A percentile compares a stretch with the other conserved stretches of the same genome.
These are phyloP conservation scores for Fusarium aywerte DNA, from an alignment of 2,329 filamentous ascomycete genomes.

Conservation along the genomic window DNA sequence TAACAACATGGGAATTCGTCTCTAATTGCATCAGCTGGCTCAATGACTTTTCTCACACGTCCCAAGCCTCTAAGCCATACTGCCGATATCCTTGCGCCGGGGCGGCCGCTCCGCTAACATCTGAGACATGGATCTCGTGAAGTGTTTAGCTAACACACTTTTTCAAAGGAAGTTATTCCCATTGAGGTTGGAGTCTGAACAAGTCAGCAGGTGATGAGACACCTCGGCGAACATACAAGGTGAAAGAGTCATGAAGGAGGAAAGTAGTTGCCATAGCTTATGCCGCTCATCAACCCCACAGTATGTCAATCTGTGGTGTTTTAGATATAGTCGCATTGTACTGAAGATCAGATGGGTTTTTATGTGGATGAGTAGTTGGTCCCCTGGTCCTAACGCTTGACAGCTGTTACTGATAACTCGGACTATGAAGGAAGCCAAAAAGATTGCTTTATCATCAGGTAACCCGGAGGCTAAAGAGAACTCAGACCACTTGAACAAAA, in stretches of 20 bases:
- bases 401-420: not conserved
- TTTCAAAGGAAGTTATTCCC: not conserved
- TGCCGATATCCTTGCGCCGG: not conserved
- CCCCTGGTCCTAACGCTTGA: not conserved
- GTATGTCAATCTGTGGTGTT: too few species aligned
- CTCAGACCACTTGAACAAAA: not conserved
- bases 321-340: not conserved
- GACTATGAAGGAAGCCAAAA: not conserved
- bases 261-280: slow-evolving; percentile 1
- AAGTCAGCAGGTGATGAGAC: not conserved
- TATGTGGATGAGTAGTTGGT: not conserved
- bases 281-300: not conserved
- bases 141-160: not conserved
- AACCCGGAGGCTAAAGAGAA: not conserved
- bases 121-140: slow-evolving; percentile 18
- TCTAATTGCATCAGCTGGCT: slow-evolving; percentile 5
- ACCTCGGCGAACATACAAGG: not conserved
- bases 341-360: not conserved
- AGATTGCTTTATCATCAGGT: not conserved
- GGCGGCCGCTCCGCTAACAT: slow-evolving; percentile 21
- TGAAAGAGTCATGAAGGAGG: not conserved
- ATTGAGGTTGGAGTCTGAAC: not conserved
- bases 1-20: slow-evolving; percentile 15
- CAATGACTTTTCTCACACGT: not conserved
- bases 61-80: not conserved